A percentile compares a stretch with the other conserved stretches of the same genome.
Conservation (phyloP, 2,329 filamentous ascomycete species). For the Fusarium nurragi region DNA sequence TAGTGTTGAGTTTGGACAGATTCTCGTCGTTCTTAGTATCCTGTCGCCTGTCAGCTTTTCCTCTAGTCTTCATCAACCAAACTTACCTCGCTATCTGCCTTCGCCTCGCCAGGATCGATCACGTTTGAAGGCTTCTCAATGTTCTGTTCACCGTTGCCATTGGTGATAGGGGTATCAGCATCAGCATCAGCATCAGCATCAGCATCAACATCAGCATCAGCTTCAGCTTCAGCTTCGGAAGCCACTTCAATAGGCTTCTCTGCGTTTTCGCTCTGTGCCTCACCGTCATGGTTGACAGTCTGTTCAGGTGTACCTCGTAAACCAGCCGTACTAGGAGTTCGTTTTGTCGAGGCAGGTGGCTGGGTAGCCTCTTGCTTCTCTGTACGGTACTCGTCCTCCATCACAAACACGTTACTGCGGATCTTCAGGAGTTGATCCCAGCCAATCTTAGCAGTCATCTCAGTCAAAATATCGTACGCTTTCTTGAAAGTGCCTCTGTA, state of each 20-base stretch:
- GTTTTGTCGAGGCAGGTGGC: conserved; percentile 60
- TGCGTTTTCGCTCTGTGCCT: conserved; percentile 49
- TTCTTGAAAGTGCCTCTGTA: conserved; percentile 97
- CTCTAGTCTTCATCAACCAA: not conserved
- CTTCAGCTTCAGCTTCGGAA: conserved; percentile 37
- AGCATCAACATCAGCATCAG: too few species aligned
- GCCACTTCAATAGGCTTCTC: conserved; percentile 46
- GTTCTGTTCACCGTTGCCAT: conserved; percentile 56
- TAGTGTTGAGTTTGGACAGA: conserved; percentile 94
- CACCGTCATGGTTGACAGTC: conserved; percentile 59
- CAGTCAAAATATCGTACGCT: conserved; percentile 91
- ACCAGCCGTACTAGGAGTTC: conserved; percentile 82
- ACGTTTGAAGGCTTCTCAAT: conserved; percentile 84
- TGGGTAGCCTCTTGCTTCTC: conserved; percentile 75
- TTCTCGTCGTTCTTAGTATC: conserved; percentile 72
- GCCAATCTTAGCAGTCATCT: conserved; percentile 95
- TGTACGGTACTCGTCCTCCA: conserved; percentile 97
- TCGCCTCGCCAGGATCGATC: conserved; percentile 79
- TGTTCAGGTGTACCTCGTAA: conserved; percentile 75
- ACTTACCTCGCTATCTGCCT: conserved; percentile 73
- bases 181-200: conserved; percentile 42
- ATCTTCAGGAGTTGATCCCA: conserved; percentile 97
- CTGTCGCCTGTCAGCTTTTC: conserved; percentile 52
- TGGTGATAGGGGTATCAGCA: conserved; percentile 46
- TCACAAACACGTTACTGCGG: conserved; percentile 96